Evolutionary conservation across 1,284 basidiomycete genomes (phyloP).

Genomic region (Sporisorium graminicola): DNA sequence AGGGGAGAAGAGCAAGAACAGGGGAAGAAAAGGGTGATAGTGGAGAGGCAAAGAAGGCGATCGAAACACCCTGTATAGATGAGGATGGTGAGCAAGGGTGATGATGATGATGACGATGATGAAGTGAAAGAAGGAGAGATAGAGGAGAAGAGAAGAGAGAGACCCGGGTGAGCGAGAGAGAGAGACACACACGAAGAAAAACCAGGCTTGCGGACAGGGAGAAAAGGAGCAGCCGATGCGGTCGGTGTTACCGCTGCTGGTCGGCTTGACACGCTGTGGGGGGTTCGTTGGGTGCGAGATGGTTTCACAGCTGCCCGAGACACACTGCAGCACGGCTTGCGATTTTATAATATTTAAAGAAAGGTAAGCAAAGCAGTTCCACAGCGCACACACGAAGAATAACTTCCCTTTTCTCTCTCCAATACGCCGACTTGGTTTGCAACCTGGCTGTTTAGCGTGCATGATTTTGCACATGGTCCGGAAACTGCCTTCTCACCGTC

Average conservation of each 20-base stretch:
- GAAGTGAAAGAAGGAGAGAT: neutral
- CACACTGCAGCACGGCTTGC: too few relatives aligned
- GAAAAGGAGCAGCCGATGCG: constrained; percentile 1
- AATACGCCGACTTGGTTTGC: too few relatives aligned
- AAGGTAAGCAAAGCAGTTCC: too few relatives aligned
- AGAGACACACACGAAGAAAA: neutral
- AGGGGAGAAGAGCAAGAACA: neutral
- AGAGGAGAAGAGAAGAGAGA: neutral
- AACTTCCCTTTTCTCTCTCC: too few relatives aligned
- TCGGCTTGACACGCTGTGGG: neutral
- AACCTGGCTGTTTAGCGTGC: too few relatives aligned
- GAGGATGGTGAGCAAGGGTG: neutral
- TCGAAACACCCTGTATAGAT: neutral
- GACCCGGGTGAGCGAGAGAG: neutral
- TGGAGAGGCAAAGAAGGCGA: neutral
- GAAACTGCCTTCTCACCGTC: too few relatives aligned
- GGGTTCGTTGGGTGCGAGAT: constrained; percentile 8
- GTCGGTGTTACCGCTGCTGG: neutral
- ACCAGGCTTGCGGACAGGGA: constrained; percentile 16
- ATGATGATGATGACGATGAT: constrained; percentile 4
- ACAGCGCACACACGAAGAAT: too few relatives aligned
- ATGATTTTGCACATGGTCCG: too few relatives aligned
- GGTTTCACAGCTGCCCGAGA: neutral
- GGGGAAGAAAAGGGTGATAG: neutral
- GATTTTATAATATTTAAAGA: too few relatives aligned